Evolutionary conservation across 2,329 filamentous ascomycete species (phyloP), one percentile per base, ranked within the genome.

Genomic region (Sclerotinia minor): DNA sequence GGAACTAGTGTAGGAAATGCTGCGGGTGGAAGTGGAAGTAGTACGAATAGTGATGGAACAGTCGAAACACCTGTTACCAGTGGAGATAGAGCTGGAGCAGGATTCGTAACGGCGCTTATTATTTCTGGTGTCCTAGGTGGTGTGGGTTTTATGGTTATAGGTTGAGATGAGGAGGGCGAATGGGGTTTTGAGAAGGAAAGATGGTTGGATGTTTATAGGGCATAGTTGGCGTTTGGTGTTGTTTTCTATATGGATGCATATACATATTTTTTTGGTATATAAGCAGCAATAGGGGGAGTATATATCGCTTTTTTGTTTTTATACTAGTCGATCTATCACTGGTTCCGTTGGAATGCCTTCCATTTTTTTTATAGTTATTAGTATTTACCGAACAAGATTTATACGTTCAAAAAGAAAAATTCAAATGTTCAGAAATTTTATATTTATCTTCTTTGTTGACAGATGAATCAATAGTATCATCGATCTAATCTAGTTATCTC

Each of bases 21-120:
- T 21, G 66, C 65, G n/a, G 74, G 72, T 13, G 74, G 74, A 19
- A 59, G 44, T 38, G 64, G 65, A 29, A 60, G 49, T 59, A 64
- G 50, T 45, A 54, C 47, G 49, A 61, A 19, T 6, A 64, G 49
- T 32, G 67, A 47, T 44, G 60, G 57, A 17, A 38, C 35, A 2
- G 66, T 45, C 7, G 66, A 58, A 13, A 64, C 63, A 9, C 68
- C 74, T 1, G 72, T 78, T 6, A 79, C 77, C 0, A 81, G 81
- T 1, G 87, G 82, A 13, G 90, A 93, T 75, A 85, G 81, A 70
- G 89, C 85, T 5, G 92, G 90, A 17, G 91, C 90, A 44, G 85
- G 85, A 17, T 83, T 92, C 68, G 70, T 87, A 57, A 93, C 90
- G 1, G 78, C 85, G 7, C 32, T 89, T 15, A 45, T 73, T 21